Base-by-base conservation (phyloP, 225 moss, liverwort and hornwort species). In the Asterella californica region DNA sequence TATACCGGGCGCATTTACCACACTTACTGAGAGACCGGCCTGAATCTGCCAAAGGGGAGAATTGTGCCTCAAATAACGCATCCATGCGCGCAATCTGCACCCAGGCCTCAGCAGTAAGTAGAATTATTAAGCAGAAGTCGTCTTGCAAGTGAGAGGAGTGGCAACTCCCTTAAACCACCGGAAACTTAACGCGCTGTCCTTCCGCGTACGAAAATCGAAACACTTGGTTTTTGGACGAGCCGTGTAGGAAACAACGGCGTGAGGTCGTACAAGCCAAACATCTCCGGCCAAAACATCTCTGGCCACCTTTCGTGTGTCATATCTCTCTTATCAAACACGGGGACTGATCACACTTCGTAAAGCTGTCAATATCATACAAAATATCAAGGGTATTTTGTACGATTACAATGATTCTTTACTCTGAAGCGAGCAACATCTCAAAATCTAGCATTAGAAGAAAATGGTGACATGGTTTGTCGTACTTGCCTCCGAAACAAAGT, bases 21-120 rank as follows among this genome's bases (percentile, higher is more conserved):
- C 97, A 97, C 85, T 97, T 95, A 83, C 97, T 92, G 47, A 97
- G 87, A 72, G 94, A 90, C 45, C 92, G 91, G 70, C 97, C 94
- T 32, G 97, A 97, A 87, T 94, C 93, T 9, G 97, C 97, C 65
- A 97, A 84, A 42, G 94, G 97, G 70, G 97, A 97, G 78, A 97
- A 97, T 76, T 97, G 97, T 10, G 94, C 92, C 76, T 97, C 97
- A 79, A 97, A 95, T 72, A 97, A 87, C 70, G 92, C 81, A 81
- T 97, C 94, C 97, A 97, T 97, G 18, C 87, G 91, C 80, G 87
- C 88, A 75, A 97, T 92, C 97, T 97, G 87, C 82, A 75, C 11
- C 71, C 15, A 74, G 25, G 54, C 36, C 81, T 55, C 32, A 24
- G 32, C 34, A 76, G 38, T 33, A 34, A 59, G 49, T 30, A 4